These are phyloP conservation scores for Trichoderma sp. DNA, from an alignment of 2,329 filamentous ascomycete species.

Conservation along the genomic window DNA sequence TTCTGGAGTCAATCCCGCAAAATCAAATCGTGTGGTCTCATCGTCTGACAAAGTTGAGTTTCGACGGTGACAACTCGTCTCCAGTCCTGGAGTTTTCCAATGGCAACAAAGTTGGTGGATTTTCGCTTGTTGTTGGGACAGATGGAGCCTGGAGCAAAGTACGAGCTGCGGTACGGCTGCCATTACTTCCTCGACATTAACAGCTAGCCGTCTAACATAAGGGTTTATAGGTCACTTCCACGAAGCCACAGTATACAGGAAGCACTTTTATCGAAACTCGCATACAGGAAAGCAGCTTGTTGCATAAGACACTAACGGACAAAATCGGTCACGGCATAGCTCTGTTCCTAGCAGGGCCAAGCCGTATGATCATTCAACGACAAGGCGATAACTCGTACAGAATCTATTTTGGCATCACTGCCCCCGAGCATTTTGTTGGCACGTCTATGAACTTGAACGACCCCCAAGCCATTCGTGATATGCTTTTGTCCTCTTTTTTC, in stretches of 20 bases:
- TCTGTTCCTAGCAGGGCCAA: constrained; percentile 15
- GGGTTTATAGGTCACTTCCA: background rate
- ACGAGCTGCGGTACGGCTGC: constrained; percentile 11
- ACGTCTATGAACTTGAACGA: constrained; percentile 11
- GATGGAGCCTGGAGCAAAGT: constrained; percentile 17
- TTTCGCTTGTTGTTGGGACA: constrained; percentile 6
- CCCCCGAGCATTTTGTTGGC: constrained; percentile 16
- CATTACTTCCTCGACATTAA: constrained; percentile 3
- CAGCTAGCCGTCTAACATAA: background rate
- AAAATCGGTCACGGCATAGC: constrained; percentile 15
- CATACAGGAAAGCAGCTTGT: constrained; percentile 7
- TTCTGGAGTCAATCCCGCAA: constrained; percentile 13
- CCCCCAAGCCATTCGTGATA: background rate
- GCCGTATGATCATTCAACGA: constrained; percentile 19
- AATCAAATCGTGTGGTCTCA: constrained; percentile 7
- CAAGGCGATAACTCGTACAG: constrained; percentile 16
- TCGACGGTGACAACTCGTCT: constrained; percentile 8
- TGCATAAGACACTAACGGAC: constrained; percentile 10
- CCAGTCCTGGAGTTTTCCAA: constrained; percentile 6
- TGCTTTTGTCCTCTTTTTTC: background rate
- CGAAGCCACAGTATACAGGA: background rate
- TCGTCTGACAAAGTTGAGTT: constrained; percentile 11
- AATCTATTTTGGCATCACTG: constrained; percentile 17
- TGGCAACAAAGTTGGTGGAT: constrained; percentile 9
- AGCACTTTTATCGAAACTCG: background rate